Base-by-base conservation (phyloP, 768 basidiomycete species). In the Lactarius pseudohatsudake region DNA sequence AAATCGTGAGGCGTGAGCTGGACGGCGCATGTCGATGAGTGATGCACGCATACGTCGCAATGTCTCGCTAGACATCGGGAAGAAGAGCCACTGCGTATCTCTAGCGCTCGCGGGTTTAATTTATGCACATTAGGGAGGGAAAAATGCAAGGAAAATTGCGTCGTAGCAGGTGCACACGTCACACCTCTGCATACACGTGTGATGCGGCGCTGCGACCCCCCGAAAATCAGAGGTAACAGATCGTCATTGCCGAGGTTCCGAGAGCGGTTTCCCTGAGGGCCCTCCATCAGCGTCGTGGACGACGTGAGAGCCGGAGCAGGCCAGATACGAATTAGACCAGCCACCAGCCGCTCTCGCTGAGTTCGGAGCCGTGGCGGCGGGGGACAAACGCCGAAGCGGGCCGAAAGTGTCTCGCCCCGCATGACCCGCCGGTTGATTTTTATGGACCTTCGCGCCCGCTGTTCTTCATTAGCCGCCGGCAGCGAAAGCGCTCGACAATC, bases 401-500 rank as follows among this genome's bases (percentile, higher is more conserved):
- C 66, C 66, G 66, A 63, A 60, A 36, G 7, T 32, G 56, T 34
- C 41, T 41, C 62, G 57, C 62, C 34, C 62, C 66, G 66, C 66
- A n/a, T 59, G 62, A 60, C 57, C 62, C 62, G 57, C 56, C 50
- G 62, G 65, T n/a, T 66, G 13, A 38, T 45, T 59, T 66, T 59
- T 63, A 59, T 54, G 38, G 59, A 61, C 38, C 57, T n/a, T 43
- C 65, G 61, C 28, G 47, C 56, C 53, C 65, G 61, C 65, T 53
- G 56, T 57, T 57, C 61, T 30, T 38, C 8, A 58, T 64, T 67
- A 67, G 66, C 66, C 66, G 66, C 50, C 66, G 66, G 57, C 53
- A 60, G 57, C 43, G 62, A 64, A 53, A 64, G 62, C 62, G 66
- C 66, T 64, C 62, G 55, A 67, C 66, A 62, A 34, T 64, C 57